Percentiles rank a stretch among this genome's conserved stretches.
Conservation (phyloP, 352 stramenopile species). For the Globisporangium viniferum region DNA sequence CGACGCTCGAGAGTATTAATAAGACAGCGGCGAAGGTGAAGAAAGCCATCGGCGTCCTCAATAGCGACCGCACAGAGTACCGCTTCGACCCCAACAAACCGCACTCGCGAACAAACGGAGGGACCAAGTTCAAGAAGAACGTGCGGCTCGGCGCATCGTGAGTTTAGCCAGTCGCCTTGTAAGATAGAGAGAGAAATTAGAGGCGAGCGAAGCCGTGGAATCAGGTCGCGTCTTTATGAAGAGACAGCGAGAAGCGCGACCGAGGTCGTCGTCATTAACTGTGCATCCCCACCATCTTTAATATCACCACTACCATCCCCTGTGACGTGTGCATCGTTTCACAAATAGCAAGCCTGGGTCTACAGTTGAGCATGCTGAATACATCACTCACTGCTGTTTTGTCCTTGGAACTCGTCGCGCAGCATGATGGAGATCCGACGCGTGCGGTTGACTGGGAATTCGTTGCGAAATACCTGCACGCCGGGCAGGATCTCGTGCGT, state of each 20-base stretch:
- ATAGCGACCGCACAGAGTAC: conserved; percentile 81
- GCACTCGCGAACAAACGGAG: conserved; percentile 37
- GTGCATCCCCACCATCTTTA: background rate
- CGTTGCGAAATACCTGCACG: conserved; percentile 46
- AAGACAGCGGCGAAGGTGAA: conserved; percentile 68
- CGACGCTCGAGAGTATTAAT: conserved; percentile 74
- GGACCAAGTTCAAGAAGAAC: conserved; percentile 53
- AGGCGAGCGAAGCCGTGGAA: background rate
- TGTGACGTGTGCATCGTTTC: conserved; percentile 1
- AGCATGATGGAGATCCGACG: conserved; percentile 84
- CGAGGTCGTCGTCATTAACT: background rate
- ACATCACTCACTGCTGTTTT: background rate
- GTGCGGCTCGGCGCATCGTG: conserved; percentile 48
- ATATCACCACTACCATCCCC: background rate
- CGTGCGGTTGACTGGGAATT: conserved; percentile 63
- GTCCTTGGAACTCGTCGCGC: conserved; percentile 58
- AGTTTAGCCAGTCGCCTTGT: conserved; percentile 6
- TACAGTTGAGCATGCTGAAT: background rate
- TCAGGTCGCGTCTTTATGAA: background rate
- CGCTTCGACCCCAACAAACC: conserved; percentile 58
- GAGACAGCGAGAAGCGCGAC: background rate
- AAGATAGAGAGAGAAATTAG: conserved; percentile 18
- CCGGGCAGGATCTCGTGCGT: conserved; percentile 82
- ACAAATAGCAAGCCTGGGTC: background rate
- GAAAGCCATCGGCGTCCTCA: conserved; percentile 62